Evolutionary conservation across 495 filamentous ascomycete species (phyloP).

Genomic region (Beverwykella pulmonaria): DNA sequence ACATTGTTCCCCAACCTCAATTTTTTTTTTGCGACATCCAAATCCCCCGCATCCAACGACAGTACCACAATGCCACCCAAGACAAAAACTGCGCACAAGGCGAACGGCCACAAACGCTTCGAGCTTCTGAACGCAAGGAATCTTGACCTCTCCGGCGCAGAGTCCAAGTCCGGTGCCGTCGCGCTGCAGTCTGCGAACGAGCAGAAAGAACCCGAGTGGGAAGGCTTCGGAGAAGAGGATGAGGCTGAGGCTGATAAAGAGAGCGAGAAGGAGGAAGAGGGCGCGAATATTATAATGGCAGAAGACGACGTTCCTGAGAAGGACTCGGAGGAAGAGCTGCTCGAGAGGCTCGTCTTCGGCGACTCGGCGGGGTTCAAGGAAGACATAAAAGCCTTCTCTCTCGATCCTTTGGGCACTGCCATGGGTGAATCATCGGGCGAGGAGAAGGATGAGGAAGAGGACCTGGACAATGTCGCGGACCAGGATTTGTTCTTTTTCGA

Average conservation of each 20-base stretch:
- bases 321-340: slow-evolving; percentile 77
- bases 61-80: slow-evolving; percentile 17
- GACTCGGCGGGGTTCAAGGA: slow-evolving; percentile 77
- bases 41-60: background rate
- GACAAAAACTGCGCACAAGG: slow-evolving; percentile 4
- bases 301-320: slow-evolving; percentile 55
- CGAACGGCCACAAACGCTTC: slow-evolving; percentile 1
- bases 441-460: slow-evolving; percentile 47
- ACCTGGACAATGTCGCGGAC: slow-evolving; percentile 51
- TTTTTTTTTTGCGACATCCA: slow-evolving; percentile 7
- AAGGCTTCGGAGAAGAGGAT: slow-evolving; percentile 24
- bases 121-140: background rate
- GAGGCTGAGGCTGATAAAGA: slow-evolving; percentile 14
- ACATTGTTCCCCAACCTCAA: slow-evolving; percentile 16
- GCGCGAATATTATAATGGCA: slow-evolving; percentile 1
- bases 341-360: slow-evolving; percentile 85
- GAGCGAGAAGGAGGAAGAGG: slow-evolving; percentile 13
- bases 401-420: slow-evolving; percentile 41
- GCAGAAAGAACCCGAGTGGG: slow-evolving; percentile 16
- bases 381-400: slow-evolving; percentile 57
- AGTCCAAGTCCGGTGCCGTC: background rate
- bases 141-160: background rate
- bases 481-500: slow-evolving; percentile 71
- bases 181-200: background rate
- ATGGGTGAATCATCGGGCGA: slow-evolving; percentile 35